Evolutionary conservation across 306 rosid species (phyloP).

Genomic region (Dalbergia oliveri): DNA sequence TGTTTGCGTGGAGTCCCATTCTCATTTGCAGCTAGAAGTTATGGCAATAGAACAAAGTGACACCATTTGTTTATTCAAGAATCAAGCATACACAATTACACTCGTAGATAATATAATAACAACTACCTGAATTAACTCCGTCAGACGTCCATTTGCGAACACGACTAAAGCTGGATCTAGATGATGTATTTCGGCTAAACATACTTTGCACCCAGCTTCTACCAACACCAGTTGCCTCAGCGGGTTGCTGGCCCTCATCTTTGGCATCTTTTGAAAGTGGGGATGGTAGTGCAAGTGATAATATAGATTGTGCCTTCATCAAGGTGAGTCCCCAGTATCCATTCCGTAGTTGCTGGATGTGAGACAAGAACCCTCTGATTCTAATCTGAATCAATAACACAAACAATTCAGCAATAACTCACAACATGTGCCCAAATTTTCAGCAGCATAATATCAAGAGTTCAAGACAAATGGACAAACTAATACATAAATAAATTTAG

Average conservation of each 20-base stretch:
- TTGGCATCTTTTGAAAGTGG: constrained; percentile 78
- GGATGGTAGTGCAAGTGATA: constrained; percentile 76
- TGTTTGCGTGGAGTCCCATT: constrained; percentile 80
- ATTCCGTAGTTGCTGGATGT: constrained; percentile 80
- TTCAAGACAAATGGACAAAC: constrained; percentile 28
- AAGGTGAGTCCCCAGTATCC: constrained; percentile 90
- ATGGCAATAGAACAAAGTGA: constrained; percentile 30
- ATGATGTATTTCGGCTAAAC: constrained; percentile 84
- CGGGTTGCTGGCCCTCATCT: constrained; percentile 86
- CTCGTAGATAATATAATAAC: constrained; percentile 33
- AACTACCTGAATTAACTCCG: constrained; percentile 67
- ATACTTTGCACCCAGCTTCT: constrained; percentile 99
- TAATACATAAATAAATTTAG: constrained; percentile 1
- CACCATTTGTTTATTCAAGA: constrained; percentile 28
- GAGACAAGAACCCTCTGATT: constrained; percentile 92
- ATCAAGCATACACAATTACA: constrained; percentile 20
- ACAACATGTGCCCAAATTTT: constrained; percentile 41
- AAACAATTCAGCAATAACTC: constrained; percentile 38
- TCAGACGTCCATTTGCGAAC: constrained; percentile 93
- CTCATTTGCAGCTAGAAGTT: constrained; percentile 67
- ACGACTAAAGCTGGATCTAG: constrained; percentile 79
- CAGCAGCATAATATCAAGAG: constrained; percentile 3
- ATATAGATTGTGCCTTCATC: constrained; percentile 70
- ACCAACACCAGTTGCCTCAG: constrained; percentile 88
- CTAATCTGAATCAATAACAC: constrained; percentile 72